phyloP scores from a whole-genome alignment of 805 yeast genomes.

The Candida glaebosa region DNA sequence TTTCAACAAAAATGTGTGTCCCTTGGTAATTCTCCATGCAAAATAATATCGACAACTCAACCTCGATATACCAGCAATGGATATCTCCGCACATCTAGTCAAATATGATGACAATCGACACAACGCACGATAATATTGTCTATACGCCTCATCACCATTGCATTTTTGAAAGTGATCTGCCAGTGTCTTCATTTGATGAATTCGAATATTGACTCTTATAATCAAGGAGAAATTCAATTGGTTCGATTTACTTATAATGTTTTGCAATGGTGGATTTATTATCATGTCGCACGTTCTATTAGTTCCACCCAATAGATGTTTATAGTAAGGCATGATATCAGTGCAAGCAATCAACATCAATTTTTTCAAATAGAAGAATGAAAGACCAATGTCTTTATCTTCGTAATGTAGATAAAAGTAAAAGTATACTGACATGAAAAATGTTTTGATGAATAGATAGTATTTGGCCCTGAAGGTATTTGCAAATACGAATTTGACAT shows the following conservation, averaged over 20 bases:
- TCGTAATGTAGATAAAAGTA: conserved; percentile 41
- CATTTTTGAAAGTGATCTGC: conserved; percentile 19
- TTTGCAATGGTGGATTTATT: conserved; percentile 31
- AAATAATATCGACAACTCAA: conserved; percentile 56
- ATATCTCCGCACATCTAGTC: conserved; percentile 26
- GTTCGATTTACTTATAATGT: conserved; percentile 35
- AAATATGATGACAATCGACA: conserved; percentile 21
- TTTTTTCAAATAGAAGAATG: conserved; percentile 31
- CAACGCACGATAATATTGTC: conserved; percentile 14
- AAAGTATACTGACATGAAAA: conserved; percentile 21
- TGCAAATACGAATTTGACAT: conserved; percentile 8
- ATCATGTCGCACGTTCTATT: conserved; percentile 30
- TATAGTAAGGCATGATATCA: conserved; percentile 32
- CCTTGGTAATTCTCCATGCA: conserved; percentile 63
- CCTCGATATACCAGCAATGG: conserved; percentile 33
- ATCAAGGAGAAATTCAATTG: conserved; percentile 21
- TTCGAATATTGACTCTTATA: conserved; percentile 23
- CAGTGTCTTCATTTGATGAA: conserved; percentile 19
- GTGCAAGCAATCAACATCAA: conserved; percentile 21
- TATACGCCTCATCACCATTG: conserved; percentile 14
- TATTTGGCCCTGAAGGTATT: conserved; percentile 21
- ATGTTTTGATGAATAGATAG: conserved; percentile 26
- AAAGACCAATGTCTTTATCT: conserved; percentile 20
- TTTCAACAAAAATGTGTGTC: conserved; percentile 40
- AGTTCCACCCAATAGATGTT: conserved; percentile 20